phyloP scores from a whole-genome alignment of 2,329 filamentous ascomycete species.

The Plectosphaerella plurivora region DNA sequence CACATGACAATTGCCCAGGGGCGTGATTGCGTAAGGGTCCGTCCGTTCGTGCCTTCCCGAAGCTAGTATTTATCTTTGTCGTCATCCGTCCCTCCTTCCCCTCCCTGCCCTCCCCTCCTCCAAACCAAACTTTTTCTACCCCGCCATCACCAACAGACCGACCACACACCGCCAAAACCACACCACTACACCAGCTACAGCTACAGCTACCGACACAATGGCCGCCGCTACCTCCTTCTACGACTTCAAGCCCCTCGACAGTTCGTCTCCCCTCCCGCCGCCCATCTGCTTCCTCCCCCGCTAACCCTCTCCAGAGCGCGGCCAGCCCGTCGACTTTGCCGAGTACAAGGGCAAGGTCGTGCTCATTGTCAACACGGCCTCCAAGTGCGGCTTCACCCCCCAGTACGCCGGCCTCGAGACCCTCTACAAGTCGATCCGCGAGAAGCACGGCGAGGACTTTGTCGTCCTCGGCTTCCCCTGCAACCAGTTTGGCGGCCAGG shows the following conservation, averaged over 20 bases:
- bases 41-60: neutral
- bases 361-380: constrained; percentile 94
- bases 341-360: constrained; percentile 87
- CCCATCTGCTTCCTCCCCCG: constrained; percentile 1
- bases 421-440: constrained; percentile 75
- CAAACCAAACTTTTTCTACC: neutral
- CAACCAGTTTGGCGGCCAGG: constrained; percentile 94
- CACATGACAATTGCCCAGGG: neutral
- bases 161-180: neutral
- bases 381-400: constrained; percentile 97
- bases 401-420: constrained; percentile 90
- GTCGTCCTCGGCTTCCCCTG: constrained; percentile 92
- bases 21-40: neutral
- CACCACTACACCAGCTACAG: neutral
- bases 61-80: constrained; percentile 1
- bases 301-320: constrained; percentile 54
- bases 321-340: constrained; percentile 63
- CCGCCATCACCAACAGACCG: neutral
- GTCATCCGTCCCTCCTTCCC: neutral
- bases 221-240: constrained; percentile 55
- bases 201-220: constrained; percentile 21
- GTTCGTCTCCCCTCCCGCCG: constrained; percentile 33
- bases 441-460: constrained; percentile 70
- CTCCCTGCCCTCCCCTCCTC: neutral
- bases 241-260: constrained; percentile 80